These are phyloP conservation scores for Saprolegnia diclina DNA, from an alignment of 352 stramenopile species.

Conservation along the genomic window DNA sequence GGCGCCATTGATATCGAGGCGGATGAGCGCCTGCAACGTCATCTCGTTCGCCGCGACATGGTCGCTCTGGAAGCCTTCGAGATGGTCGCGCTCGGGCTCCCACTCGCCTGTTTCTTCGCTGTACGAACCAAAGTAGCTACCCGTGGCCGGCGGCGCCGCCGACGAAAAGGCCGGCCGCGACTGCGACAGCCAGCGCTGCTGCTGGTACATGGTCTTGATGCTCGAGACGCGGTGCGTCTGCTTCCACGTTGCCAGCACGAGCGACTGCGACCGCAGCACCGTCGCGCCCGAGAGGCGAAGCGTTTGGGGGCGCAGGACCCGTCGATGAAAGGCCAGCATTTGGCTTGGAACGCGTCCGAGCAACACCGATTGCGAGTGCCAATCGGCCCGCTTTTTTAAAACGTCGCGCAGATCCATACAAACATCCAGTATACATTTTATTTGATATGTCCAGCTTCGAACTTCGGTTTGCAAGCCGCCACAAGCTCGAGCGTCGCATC, in stretches of 20 bases:
- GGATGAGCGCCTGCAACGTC: conserved; percentile 76
- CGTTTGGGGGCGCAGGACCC: background rate
- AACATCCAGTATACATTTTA: background rate
- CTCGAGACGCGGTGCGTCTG: background rate
- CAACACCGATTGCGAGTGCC: background rate
- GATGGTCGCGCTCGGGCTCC: conserved; percentile 7
- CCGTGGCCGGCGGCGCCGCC: background rate
- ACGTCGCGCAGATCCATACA: background rate
- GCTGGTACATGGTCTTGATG: conserved; percentile 1
- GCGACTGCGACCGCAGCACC: background rate
- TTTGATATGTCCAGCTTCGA: background rate
- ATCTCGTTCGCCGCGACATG: conserved; percentile 30
- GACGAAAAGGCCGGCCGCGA: background rate
- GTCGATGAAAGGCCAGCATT: background rate
- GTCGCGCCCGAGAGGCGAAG: background rate
- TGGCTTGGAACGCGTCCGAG: background rate
- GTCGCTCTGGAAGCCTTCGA: conserved; percentile 6
- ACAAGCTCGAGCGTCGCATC: background rate
- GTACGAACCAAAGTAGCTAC: conserved; percentile 17
- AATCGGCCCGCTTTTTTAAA: background rate
- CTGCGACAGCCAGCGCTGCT: background rate
- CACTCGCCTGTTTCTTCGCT: conserved; percentile 17
- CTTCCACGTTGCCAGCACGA: background rate
- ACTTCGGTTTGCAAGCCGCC: background rate
- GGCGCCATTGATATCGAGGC: conserved; percentile 62